Conservation (phyloP, 768 basidiomycete genomes). For the Lentinula raphanica region DNA sequence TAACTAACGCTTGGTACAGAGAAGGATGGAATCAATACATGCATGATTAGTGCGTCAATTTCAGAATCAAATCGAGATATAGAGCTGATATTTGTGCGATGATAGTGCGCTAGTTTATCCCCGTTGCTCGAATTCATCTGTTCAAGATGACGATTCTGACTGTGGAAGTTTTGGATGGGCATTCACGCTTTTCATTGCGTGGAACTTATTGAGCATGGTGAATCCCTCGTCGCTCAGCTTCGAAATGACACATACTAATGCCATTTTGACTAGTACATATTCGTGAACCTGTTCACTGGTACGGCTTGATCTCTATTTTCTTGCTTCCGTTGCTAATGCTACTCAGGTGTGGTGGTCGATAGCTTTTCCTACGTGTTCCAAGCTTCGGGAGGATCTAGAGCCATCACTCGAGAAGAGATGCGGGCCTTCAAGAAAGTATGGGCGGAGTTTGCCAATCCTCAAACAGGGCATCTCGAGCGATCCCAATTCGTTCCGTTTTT, state of each 20-base stretch:
- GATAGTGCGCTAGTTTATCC: slow-evolving; percentile 70
- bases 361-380: slow-evolving; percentile 96
- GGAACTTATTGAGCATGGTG: slow-evolving; percentile 96
- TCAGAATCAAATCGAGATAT: background rate
- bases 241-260: background rate
- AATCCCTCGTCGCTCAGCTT: slow-evolving; percentile 16
- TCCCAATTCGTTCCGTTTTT: slow-evolving; percentile 75
- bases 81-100: slow-evolving; percentile 8
- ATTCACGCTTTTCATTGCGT: slow-evolving; percentile 83
- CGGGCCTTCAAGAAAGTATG: slow-evolving; percentile 92
- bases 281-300: slow-evolving; percentile 95
- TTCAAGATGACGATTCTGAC: slow-evolving; percentile 58
- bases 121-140: slow-evolving; percentile 60
- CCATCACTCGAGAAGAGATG: slow-evolving; percentile 87
- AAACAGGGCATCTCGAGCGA: slow-evolving; percentile 74
- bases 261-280: slow-evolving; percentile 66
- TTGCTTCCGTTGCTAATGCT: background rate
- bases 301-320: slow-evolving; percentile 8
- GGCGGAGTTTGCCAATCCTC: slow-evolving; percentile 76
- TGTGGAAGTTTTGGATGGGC: slow-evolving; percentile 86
- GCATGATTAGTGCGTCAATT: slow-evolving; percentile 80
- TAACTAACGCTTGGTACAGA: slow-evolving; percentile 32
- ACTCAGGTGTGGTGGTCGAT: slow-evolving; percentile 81
- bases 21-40: slow-evolving; percentile 98
- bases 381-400: slow-evolving; percentile 69